These are phyloP conservation scores for Sporobolomyces roseus DNA, from an alignment of 768 basidiomycete genomes.

Conservation along the genomic window DNA sequence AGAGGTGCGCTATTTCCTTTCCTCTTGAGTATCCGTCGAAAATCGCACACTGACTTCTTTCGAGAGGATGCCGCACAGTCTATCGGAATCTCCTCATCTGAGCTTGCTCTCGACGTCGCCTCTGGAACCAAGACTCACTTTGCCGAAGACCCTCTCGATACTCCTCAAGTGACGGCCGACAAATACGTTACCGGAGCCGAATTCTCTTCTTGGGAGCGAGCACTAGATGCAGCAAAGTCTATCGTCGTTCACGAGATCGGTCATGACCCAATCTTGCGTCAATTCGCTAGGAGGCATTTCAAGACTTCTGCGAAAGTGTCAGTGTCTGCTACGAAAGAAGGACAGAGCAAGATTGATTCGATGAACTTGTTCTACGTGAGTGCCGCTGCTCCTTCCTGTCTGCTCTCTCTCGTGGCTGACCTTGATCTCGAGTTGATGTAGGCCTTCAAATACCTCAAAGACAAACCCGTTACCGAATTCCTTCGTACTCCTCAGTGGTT, in stretches of 20 bases:
- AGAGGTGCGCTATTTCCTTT: constrained; percentile 57
- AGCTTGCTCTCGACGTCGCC: constrained; percentile 77
- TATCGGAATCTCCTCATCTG: constrained; percentile 74
- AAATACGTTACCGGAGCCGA: constrained; percentile 57
- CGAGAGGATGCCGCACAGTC: too few relatives aligned
- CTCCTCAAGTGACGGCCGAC: constrained; percentile 76
- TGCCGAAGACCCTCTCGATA: constrained; percentile 73
- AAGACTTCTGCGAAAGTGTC: constrained; percentile 69
- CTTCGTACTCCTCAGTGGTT: constrained; percentile 64
- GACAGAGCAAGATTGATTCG: constrained; percentile 56
- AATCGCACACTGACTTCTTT: too few relatives aligned
- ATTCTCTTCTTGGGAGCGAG: constrained; percentile 16
- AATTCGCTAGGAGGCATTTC: constrained; percentile 70
- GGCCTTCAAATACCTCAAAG: constrained; percentile 90
- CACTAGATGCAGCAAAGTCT: constrained; percentile 52
- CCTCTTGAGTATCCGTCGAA: neutral
- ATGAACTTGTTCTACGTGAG: constrained; percentile 54
- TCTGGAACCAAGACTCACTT: constrained; percentile 55
- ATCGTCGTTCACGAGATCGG: constrained; percentile 85
- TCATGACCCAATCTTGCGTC: constrained; percentile 82
- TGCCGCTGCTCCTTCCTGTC: constrained; percentile 48
- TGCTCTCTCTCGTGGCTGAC: constrained; percentile 19
- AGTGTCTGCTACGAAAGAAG: constrained; percentile 81
- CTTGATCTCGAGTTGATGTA: constrained; percentile 47
- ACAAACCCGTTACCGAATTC: constrained; percentile 64